Percentiles rank a stretch among this genome's conserved stretches.
Evolutionary conservation across 2,329 filamentous ascomycete species (phyloP).

Genomic region (Sporothrix brunneoviolacea): DNA sequence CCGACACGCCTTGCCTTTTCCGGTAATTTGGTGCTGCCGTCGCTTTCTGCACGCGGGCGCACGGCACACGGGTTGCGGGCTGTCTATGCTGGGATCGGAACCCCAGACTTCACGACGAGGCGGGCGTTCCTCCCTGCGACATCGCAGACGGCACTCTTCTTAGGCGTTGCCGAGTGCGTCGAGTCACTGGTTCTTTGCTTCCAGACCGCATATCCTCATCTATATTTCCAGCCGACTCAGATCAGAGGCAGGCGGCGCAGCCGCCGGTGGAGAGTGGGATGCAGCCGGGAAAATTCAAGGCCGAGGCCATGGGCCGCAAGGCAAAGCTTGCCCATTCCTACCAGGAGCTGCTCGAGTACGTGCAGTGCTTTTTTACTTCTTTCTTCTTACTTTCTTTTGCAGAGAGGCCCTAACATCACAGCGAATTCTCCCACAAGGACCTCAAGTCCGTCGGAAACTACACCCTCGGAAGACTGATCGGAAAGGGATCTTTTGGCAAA

Average conservation of each 20-base stretch:
- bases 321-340: conserved; percentile 91
- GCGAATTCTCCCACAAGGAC: conserved; percentile 89
- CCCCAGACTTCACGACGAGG: too few relatives aligned
- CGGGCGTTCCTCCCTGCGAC: too few relatives aligned
- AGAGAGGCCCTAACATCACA: conserved; percentile 31
- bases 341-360: conserved; percentile 89
- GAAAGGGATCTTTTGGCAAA: conserved; percentile 97
- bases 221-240: too few relatives aligned
- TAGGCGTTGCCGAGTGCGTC: too few relatives aligned
- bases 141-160: too few relatives aligned
- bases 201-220: too few relatives aligned
- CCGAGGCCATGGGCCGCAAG: conserved; percentile 61
- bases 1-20: too few relatives aligned
- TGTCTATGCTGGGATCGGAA: too few relatives aligned
- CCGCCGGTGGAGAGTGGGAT: conserved; percentile 8
- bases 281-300: conserved; percentile 62
- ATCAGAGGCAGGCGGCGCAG: conserved; percentile 9
- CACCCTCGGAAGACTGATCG: conserved; percentile 81
- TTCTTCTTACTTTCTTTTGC: neutral
- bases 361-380: conserved; percentile 16
- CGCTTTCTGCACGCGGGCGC: too few relatives aligned
- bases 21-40: too few relatives aligned
- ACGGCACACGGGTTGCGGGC: too few relatives aligned
- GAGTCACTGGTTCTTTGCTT: too few relatives aligned
- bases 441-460: conserved; percentile 94